Percentiles rank a stretch among this genome's conserved stretches.
phyloP scores from a whole-genome alignment of 2,329 filamentous ascomycete species.

The Domatiomyces globalis region DNA sequence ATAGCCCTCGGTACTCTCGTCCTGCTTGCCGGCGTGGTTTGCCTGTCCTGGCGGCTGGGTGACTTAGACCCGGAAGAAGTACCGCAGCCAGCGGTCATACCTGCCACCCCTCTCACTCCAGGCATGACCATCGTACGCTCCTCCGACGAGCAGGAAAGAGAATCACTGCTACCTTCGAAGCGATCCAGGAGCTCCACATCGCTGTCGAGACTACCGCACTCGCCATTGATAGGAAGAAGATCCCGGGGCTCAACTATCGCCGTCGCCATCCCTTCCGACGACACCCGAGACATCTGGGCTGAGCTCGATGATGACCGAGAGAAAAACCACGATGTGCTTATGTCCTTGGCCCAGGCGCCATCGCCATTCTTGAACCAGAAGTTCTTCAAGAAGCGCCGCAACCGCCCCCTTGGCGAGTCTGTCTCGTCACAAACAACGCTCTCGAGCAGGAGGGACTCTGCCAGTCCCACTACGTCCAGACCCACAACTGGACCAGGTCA shows the following conservation, averaged over 20 bases:
- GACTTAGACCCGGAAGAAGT: conserved; percentile 36
- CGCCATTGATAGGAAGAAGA: conserved; percentile 16
- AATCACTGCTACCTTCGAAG: conserved; percentile 25
- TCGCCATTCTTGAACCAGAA: conserved; percentile 13
- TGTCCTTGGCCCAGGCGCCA: conserved; percentile 18
- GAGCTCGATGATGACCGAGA: conserved; percentile 63
- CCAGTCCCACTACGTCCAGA: not conserved
- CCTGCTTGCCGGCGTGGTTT: conserved; percentile 73
- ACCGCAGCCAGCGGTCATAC: conserved; percentile 35
- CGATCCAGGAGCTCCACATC: conserved; percentile 17
- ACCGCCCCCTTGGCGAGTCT: conserved; percentile 5
- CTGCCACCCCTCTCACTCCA: conserved; percentile 56
- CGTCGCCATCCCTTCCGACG: conserved; percentile 29
- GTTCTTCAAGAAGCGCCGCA: conserved; percentile 5
- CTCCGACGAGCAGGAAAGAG: conserved; percentile 28
- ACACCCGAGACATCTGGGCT: conserved; percentile 65
- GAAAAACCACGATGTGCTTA: conserved; percentile 27
- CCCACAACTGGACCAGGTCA: not conserved
- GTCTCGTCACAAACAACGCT: conserved; percentile 11
- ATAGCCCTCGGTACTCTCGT: conserved; percentile 80
- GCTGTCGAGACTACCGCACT: conserved; percentile 16
- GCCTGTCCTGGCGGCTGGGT: conserved; percentile 83
- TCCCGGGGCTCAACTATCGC: conserved; percentile 18
- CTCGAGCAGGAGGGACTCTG: conserved; percentile 3
- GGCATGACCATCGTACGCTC: conserved; percentile 57